Conservation (phyloP, 768 basidiomycete species). For the Rickenella mellea region DNA sequence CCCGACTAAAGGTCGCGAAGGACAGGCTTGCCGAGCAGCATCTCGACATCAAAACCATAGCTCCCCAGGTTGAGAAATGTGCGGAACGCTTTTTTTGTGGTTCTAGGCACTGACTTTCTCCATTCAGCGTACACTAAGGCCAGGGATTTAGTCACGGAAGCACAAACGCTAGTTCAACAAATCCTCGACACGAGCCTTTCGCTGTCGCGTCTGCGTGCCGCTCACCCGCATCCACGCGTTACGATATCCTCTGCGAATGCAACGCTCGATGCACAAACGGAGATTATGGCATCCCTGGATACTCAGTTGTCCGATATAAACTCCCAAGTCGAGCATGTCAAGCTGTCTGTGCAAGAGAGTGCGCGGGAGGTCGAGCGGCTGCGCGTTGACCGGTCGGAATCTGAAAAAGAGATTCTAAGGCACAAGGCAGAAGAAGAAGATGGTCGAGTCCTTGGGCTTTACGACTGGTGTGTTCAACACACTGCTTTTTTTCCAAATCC, state of each 20-base stretch:
- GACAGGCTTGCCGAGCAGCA: constrained; percentile 49
- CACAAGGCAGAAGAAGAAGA: constrained; percentile 49
- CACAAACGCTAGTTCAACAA: constrained; percentile 55
- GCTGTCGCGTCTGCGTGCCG: constrained; percentile 70
- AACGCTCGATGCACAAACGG: constrained; percentile 66
- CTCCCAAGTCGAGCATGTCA: constrained; percentile 39
- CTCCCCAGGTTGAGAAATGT: constrained; percentile 66
- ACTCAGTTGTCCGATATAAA: constrained; percentile 53
- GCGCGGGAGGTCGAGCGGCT: constrained; percentile 48
- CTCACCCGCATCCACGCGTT: constrained; percentile 70
- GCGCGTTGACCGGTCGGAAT: constrained; percentile 53
- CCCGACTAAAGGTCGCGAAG: constrained; percentile 55
- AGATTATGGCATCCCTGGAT: constrained; percentile 67
- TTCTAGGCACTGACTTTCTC: background rate
- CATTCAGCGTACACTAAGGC: constrained; percentile 50
- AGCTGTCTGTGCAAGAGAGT: constrained; percentile 50
- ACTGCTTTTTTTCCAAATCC: too few species aligned
- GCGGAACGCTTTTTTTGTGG: background rate
- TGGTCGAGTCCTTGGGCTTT: constrained; percentile 49
- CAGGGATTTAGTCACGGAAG: constrained; percentile 40
- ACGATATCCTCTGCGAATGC: constrained; percentile 69
- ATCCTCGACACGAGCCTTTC: constrained; percentile 79
- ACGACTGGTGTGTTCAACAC: constrained; percentile 67
- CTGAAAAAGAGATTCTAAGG: constrained; percentile 57
- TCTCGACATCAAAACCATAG: constrained; percentile 49